Percentiles rank a stretch among this genome's conserved stretches.
Conservation (phyloP, 306 rosid genomes). For the Citrullus colocynthis region DNA sequence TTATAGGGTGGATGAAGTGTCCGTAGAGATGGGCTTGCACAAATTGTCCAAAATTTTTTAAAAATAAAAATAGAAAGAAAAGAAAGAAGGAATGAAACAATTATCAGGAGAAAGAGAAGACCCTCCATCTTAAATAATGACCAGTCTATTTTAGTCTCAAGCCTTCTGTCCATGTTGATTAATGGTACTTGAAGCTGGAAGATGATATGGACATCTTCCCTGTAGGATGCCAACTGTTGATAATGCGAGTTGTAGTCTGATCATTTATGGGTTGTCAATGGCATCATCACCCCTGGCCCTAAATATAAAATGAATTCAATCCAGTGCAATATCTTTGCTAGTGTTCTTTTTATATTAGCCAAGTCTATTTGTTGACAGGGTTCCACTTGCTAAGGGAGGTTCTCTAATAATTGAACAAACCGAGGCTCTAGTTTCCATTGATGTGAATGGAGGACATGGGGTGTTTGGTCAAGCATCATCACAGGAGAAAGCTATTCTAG, state of each 20-base stretch:
- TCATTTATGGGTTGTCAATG: background rate
- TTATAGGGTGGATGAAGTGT: background rate
- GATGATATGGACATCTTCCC: background rate
- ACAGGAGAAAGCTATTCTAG: constrained; percentile 78
- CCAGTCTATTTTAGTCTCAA: background rate
- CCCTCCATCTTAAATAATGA: background rate
- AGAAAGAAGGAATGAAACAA: background rate
- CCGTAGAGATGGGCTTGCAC: background rate
- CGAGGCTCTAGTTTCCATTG: constrained; percentile 93
- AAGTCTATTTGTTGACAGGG: constrained; percentile 36
- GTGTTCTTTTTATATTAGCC: constrained; percentile 13
- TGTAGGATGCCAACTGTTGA: background rate
- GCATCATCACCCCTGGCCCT: background rate
- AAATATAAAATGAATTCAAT: background rate
- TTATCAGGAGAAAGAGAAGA: background rate
- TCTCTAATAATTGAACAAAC: constrained; percentile 94
- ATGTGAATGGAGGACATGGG: constrained; percentile 95
- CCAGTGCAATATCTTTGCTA: background rate
- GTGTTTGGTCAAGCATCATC: constrained; percentile 73
- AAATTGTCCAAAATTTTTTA: background rate
- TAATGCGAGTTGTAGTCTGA: background rate
- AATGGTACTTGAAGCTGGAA: background rate
- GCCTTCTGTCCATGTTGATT: background rate
- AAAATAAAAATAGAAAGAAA: background rate
- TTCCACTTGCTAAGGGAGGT: constrained; percentile 86